Conservation (phyloP, 495 filamentous ascomycete species). For the Xylaria telfairii region DNA sequence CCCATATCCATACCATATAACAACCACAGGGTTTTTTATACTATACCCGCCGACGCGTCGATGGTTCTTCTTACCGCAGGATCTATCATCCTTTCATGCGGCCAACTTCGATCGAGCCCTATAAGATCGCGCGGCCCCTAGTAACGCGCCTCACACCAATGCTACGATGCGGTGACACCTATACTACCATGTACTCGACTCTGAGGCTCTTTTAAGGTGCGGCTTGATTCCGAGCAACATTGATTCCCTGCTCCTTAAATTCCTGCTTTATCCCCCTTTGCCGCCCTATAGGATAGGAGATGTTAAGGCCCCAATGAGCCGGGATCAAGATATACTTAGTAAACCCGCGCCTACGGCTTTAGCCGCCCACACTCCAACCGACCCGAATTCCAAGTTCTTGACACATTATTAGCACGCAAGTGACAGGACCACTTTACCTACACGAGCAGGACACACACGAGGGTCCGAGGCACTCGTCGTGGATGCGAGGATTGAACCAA, state of each 20-base stretch:
- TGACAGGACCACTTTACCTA: background rate
- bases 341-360: background rate
- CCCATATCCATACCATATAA: background rate
- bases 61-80: background rate
- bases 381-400: background rate
- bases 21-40: background rate
- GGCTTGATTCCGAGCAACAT: conserved; percentile 14
- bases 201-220: conserved; percentile 27
- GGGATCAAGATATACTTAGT: background rate
- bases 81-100: background rate
- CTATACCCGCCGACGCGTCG: conserved; percentile 2
- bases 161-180: conserved; percentile 25
- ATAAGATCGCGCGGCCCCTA: background rate
- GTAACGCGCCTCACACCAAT: conserved; percentile 20
- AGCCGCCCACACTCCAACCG: background rate
- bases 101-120: conserved; percentile 13
- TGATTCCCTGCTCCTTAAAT: conserved; percentile 1
- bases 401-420: background rate
- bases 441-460: too few relatives aligned
- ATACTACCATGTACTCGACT: background rate
- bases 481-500: conserved; percentile 6
- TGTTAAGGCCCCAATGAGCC: conserved; percentile 16
- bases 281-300: conserved; percentile 13
- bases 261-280: background rate
- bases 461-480: conserved; percentile 10